These are phyloP conservation scores for Pharus latifolius DNA, from an alignment of 176 grass and related monocot genomes.

Conservation along the genomic window DNA sequence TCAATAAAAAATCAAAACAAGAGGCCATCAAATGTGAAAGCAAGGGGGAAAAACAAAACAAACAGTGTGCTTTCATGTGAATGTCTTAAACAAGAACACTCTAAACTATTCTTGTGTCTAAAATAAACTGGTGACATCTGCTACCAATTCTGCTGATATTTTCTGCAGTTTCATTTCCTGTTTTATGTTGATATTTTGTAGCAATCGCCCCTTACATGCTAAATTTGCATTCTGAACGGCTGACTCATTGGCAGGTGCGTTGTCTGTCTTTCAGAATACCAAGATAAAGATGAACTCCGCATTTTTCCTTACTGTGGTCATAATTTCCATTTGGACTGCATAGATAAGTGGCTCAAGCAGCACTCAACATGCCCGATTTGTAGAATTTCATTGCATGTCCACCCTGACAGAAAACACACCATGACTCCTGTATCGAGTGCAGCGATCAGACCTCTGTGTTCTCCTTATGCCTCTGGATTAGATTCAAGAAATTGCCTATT, in stretches of 20 bases:
- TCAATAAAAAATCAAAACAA: neutral
- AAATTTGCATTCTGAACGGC: neutral
- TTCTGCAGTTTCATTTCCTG: neutral
- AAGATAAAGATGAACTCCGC: constrained; percentile 61
- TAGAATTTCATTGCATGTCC: constrained; percentile 79
- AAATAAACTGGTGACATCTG: neutral
- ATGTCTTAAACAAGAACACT: neutral
- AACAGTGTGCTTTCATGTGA: neutral
- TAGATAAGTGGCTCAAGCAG: constrained; percentile 83
- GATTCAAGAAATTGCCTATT: constrained; percentile 38
- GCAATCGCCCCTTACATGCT: neutral
- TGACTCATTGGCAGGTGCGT: constrained; percentile 27
- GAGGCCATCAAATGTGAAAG: neutral
- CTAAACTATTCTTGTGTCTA: neutral
- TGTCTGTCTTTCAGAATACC: constrained; percentile 74
- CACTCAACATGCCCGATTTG: constrained; percentile 92
- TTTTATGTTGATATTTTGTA: neutral
- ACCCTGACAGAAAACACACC: constrained; percentile 42
- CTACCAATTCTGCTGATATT: neutral
- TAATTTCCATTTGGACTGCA: constrained; percentile 68
- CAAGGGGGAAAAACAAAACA: too few relatives aligned
- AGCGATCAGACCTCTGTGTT: constrained; percentile 28
- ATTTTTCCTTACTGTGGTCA: constrained; percentile 71
- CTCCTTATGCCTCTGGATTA: constrained; percentile 23
- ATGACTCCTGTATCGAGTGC: constrained; percentile 4